Evolutionary conservation across 768 basidiomycete genomes (phyloP).

Genomic region (Kockovaella imperatae): DNA sequence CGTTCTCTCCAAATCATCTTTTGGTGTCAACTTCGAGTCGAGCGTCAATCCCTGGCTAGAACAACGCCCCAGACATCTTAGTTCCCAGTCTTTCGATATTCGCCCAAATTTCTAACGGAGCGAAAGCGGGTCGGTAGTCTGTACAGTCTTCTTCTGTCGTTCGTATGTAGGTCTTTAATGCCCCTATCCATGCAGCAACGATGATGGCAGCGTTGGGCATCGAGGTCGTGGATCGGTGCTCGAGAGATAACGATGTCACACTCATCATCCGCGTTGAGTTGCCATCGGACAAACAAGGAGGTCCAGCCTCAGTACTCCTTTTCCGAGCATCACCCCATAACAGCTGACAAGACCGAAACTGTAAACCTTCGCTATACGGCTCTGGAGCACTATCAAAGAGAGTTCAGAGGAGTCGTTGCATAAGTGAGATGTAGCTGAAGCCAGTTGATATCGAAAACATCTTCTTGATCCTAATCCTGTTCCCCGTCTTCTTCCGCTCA

Average conservation of each 20-base stretch:
- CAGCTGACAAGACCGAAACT: too few species aligned
- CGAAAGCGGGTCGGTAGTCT: conserved; percentile 14
- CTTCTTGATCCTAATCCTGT: not conserved
- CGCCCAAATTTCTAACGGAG: not conserved
- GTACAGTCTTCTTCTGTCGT: conserved; percentile 7
- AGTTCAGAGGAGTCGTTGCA: too few species aligned
- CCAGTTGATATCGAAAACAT: not conserved
- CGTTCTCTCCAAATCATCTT: not conserved
- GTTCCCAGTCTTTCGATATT: conserved; percentile 14
- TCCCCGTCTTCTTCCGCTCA: not conserved
- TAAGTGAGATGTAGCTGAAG: not conserved
- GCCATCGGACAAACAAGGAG: too few species aligned
- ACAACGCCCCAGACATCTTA: conserved; percentile 22
- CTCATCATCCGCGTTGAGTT: not conserved
- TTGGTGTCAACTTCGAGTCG: conserved; percentile 15
- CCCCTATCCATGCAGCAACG: not conserved
- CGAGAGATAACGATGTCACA: not conserved
- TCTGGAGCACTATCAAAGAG: too few species aligned
- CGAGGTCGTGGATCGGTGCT: not conserved
- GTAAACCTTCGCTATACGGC: too few species aligned
- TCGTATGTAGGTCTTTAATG: not conserved
- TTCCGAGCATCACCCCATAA: too few species aligned
- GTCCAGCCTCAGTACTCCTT: too few species aligned
- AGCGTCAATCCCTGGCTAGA: conserved; percentile 32
- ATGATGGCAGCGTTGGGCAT: not conserved